Evolutionary conservation across 108 stramenopile species (phyloP).

Genomic region (Hondaea fermentalgiana): DNA sequence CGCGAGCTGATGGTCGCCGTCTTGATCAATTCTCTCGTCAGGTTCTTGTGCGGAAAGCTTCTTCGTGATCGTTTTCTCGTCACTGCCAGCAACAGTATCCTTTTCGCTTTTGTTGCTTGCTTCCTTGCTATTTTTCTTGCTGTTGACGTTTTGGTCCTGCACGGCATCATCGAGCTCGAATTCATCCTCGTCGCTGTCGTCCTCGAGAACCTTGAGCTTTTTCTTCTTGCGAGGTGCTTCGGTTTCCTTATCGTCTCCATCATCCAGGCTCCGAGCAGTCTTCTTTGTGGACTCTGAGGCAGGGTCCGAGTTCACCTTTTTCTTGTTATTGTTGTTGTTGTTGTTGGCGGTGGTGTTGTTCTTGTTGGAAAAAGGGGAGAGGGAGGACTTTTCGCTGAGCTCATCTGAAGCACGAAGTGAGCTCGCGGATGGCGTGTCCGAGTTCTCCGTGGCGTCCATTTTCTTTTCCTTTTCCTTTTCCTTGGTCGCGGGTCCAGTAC

Average conservation of each 20-base stretch:
- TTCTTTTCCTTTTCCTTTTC: not conserved
- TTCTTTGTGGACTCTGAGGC: not conserved
- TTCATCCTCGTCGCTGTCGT: too few species aligned
- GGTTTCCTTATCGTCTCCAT: too few species aligned
- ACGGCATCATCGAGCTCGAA: not conserved
- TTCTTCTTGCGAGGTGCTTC: too few species aligned
- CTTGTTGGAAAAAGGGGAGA: too few species aligned
- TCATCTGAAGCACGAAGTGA: too few species aligned
- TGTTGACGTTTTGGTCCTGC: not conserved
- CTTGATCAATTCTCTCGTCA: not conserved
- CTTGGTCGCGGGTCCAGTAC: not conserved
- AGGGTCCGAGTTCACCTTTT: not conserved
- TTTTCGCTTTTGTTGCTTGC: not conserved
- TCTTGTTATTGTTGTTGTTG: not conserved
- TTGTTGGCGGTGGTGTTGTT: too few species aligned
- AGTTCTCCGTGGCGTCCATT: not conserved
- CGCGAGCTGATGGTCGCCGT: not conserved
- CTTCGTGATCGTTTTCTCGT: too few species aligned
- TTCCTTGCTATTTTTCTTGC: not conserved
- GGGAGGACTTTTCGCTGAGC: too few species aligned
- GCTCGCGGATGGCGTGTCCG: too few species aligned
- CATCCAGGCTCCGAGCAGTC: too few species aligned
- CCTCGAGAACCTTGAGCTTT: too few species aligned
- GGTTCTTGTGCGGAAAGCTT: too few species aligned
- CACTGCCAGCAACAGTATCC: not conserved